A percentile compares a stretch with the other conserved stretches of the same genome.
Conservation (phyloP, 768 basidiomycete species). For the Suillus luteus region DNA sequence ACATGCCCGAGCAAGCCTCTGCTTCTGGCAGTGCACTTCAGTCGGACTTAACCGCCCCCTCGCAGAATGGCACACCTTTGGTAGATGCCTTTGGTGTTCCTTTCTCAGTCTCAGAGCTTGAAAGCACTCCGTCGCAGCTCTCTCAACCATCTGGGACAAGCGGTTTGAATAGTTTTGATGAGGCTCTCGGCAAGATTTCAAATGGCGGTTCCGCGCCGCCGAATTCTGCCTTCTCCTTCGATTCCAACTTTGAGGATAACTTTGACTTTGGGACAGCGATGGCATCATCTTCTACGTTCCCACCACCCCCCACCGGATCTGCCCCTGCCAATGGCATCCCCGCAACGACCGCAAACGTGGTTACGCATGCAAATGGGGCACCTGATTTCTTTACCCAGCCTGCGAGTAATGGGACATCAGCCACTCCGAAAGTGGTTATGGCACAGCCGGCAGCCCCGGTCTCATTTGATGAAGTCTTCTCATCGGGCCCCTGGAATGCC, state of each 20-base stretch:
- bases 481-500: constrained; percentile 25
- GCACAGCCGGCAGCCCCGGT: constrained; percentile 24
- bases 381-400: constrained; percentile 20
- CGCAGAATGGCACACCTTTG: constrained; percentile 21
- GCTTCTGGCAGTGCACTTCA: constrained; percentile 19
- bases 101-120: constrained; percentile 25
- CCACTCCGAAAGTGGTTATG: constrained; percentile 18
- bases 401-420: constrained; percentile 16
- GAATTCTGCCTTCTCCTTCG: constrained; percentile 56
- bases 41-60: constrained; percentile 20
- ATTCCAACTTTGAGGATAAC: constrained; percentile 61
- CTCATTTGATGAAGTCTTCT: constrained; percentile 53
- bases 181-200: constrained; percentile 63
- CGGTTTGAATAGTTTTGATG: constrained; percentile 67
- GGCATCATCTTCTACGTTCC: constrained; percentile 33
- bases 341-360: constrained; percentile 14
- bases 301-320: constrained; percentile 26
- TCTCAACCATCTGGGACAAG: constrained; percentile 23
- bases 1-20: constrained; percentile 28
- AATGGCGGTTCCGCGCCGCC: constrained; percentile 36
- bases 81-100: constrained; percentile 45
- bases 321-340: constrained; percentile 30
- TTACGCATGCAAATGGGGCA: constrained; percentile 12
- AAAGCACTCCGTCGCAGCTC: constrained; percentile 16
- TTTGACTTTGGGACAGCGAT: constrained; percentile 61